These are phyloP conservation scores for Amanita polypyramis DNA, from an alignment of 768 basidiomycete species.

Conservation along the genomic window DNA sequence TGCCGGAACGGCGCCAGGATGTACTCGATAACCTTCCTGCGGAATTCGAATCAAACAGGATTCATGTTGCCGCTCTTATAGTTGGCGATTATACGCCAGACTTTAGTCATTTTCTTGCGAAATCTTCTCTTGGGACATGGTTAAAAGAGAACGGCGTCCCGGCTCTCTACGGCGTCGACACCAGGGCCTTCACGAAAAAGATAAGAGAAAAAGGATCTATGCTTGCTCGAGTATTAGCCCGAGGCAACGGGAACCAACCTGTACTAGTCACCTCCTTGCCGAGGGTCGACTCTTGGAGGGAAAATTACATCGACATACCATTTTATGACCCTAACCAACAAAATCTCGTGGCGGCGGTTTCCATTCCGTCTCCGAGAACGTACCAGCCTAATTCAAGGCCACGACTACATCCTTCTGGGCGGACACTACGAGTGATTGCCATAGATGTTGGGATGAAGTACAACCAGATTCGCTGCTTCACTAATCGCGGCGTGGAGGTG, in stretches of 20 bases:
- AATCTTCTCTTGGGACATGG: constrained; percentile 83
- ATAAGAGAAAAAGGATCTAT: constrained; percentile 92
- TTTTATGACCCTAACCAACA: constrained; percentile 82
- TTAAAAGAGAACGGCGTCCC: constrained; percentile 91
- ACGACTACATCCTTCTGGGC: constrained; percentile 66
- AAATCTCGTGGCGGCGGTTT: constrained; percentile 89
- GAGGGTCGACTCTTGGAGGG: constrained; percentile 56
- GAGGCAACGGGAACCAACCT: constrained; percentile 33
- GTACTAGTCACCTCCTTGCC: constrained; percentile 35
- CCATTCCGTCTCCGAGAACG: constrained; percentile 54
- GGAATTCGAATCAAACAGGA: constrained; percentile 90
- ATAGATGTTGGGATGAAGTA: constrained; percentile 99
- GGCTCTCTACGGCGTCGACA: constrained; percentile 93
- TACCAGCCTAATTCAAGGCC: constrained; percentile 51
- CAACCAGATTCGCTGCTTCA: constrained; percentile 97
- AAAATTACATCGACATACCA: constrained; percentile 73
- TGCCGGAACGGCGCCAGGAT: constrained; percentile 55
- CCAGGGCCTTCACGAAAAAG: constrained; percentile 91
- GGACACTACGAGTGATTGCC: constrained; percentile 75
- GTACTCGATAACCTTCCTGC: constrained; percentile 46
- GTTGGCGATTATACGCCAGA: constrained; percentile 91
- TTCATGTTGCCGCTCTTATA: constrained; percentile 87
- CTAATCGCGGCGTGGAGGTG: constrained; percentile 82
- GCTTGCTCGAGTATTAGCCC: constrained; percentile 75
- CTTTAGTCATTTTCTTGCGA: constrained; percentile 90